Evolutionary conservation across 108 stramenopile genomes (phyloP), one percentile per base, ranked within the genome.

Genomic region (Fragilaria crotonensis): DNA sequence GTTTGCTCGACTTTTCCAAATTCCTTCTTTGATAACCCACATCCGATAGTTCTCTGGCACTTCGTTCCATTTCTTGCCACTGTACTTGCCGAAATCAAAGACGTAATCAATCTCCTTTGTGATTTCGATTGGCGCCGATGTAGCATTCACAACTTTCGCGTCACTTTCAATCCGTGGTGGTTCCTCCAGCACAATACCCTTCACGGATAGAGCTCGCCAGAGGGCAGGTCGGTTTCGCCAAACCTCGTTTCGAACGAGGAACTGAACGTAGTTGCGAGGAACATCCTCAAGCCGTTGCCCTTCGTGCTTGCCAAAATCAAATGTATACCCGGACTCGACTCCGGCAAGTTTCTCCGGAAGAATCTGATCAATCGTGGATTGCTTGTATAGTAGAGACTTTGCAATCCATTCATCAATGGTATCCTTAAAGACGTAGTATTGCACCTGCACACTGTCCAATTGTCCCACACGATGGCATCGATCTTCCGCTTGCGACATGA

Each of bases 401-500:
- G 58, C 56, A 19, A 71, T 32, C 49, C 56, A 64, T 65, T 71
- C 70, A 33, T 71, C 70, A 4, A 71, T 44, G 22, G 70, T 59
- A 60, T 65, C 41, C 14, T 23, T 5, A 27, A 71, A 71, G 17
- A 71, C 63, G 52, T 30, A 60, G 25, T 71, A 71, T 51, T 71
- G 49, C 4, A 54, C 52, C 2, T 30, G 30, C 22, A 71, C 70
- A 45, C 25, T 36, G 26, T 49, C 31, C 25, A 28, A 26, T 54
- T 71, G 70, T 41, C 70, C 70, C 9, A 71, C 64, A 9, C 70
- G 63, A 60, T 71, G 70, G 25, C 70, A 71, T 4, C 70, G 63
- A 60, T 71, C 70, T 60, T 71, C 70, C 9, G 70, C 70, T 36
- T 71, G 70, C 0, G 30, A 21, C 58, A 71, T 65, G 48, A 59